Percentiles rank a stretch among this genome's conserved stretches.
Conservation (phyloP, 306 rosid genomes). For the Cicer chorassanicum region DNA sequence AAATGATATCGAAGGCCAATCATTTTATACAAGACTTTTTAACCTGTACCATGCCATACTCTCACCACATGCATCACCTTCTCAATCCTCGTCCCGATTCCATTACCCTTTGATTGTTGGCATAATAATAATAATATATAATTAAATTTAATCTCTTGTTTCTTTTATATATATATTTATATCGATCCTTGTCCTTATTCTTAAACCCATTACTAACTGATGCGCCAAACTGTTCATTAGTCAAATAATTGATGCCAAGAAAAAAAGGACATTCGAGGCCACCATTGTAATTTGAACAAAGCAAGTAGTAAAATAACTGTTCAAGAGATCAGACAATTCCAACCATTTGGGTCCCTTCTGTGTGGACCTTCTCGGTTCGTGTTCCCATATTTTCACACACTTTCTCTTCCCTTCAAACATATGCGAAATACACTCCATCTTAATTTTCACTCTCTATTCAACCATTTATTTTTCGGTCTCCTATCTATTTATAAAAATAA, state of each 20-base stretch:
- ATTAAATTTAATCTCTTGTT: background rate
- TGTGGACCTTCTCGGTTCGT: conserved; percentile 55
- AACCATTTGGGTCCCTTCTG: conserved; percentile 58
- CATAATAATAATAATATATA: background rate
- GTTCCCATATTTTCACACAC: conserved; percentile 77
- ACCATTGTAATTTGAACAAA: conserved; percentile 44
- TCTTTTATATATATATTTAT: background rate
- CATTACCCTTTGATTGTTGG: conserved; percentile 19
- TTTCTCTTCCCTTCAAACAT: conserved; percentile 62
- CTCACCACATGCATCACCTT: conserved; percentile 68
- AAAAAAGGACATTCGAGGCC: conserved; percentile 24
- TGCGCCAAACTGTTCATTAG: conserved; percentile 17
- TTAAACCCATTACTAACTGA: conserved; percentile 16
- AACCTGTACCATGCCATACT: conserved; percentile 56
- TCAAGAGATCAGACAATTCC: conserved; percentile 51
- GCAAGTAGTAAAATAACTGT: background rate
- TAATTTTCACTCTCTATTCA: background rate
- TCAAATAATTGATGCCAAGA: conserved; percentile 40
- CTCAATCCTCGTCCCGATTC: conserved; percentile 41
- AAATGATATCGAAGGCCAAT: conserved; percentile 51
- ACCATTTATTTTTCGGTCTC: too few relatives aligned
- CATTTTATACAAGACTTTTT: conserved; percentile 43
- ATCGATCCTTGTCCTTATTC: background rate
- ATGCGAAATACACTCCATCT: conserved; percentile 26
- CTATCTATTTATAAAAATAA: too few relatives aligned